Evolutionary conservation across 495 filamentous ascomycete genomes (phyloP).

Genomic region (Friedmanniomyces simplex): DNA sequence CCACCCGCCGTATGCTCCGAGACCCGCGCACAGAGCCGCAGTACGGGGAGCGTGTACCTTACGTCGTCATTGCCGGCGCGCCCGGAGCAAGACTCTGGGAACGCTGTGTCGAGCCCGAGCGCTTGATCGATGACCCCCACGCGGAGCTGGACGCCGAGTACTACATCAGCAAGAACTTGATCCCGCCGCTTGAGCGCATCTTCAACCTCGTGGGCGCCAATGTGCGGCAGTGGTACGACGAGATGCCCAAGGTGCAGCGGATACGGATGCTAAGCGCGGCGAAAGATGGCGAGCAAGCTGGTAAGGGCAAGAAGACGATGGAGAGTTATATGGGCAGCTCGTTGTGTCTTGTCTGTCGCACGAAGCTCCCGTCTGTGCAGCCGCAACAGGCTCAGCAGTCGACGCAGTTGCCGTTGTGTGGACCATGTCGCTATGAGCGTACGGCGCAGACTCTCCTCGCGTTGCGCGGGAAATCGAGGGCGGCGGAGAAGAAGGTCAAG

Average conservation of each 20-base stretch:
- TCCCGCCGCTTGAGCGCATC: conserved; percentile 89
- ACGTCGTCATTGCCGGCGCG: conserved; percentile 80
- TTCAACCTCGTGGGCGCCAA: conserved; percentile 96
- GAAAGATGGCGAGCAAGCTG: conserved; percentile 24
- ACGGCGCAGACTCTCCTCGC: conserved; percentile 46
- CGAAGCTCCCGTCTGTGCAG: conserved; percentile 39
- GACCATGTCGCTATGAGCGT: conserved; percentile 45
- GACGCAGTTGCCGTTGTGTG: conserved; percentile 49
- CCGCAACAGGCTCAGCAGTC: background rate
- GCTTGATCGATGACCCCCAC: conserved; percentile 61
- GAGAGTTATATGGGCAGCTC: conserved; percentile 81
- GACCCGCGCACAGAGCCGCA: conserved; percentile 85
- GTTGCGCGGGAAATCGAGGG: conserved; percentile 49
- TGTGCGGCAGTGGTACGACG: conserved; percentile 84
- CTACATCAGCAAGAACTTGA: conserved; percentile 91
- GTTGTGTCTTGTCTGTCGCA: conserved; percentile 65
- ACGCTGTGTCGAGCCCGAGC: conserved; percentile 79
- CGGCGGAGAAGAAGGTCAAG: conserved; percentile 50
- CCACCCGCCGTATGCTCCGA: conserved; percentile 69
- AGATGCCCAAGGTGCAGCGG: conserved; percentile 85
- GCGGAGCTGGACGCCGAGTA: conserved; percentile 91
- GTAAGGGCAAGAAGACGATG: conserved; percentile 47
- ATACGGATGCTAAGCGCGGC: conserved; percentile 36
- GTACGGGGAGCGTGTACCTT: conserved; percentile 89
- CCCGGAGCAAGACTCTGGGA: conserved; percentile 80